A percentile compares a stretch with the other conserved stretches of the same genome.
phyloP scores from a whole-genome alignment of 208 protist genomes.

The Porcisia deanei region DNA sequence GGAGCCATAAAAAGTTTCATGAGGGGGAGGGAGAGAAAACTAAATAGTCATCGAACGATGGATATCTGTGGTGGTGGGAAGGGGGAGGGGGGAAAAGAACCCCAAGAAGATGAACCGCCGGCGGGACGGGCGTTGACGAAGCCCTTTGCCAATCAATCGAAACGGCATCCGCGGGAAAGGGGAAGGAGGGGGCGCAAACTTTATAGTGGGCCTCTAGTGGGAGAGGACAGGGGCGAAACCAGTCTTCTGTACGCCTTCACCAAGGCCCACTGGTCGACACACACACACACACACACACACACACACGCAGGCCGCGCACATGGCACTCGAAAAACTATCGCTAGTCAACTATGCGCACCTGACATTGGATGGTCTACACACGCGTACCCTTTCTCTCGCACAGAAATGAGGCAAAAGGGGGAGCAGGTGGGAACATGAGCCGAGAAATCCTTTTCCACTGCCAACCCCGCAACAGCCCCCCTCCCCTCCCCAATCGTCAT shows the following conservation, averaged over 20 bases:
- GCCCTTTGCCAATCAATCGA: too few relatives aligned
- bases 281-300: background rate
- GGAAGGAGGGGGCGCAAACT: background rate
- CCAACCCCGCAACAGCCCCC: too few relatives aligned
- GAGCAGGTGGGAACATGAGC: too few relatives aligned
- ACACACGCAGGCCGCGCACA: background rate
- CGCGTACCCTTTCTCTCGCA: too few relatives aligned
- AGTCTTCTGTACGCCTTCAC: too few relatives aligned
- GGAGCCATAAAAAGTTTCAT: background rate
- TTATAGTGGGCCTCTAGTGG: background rate
- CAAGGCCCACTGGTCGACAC: background rate
- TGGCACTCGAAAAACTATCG: background rate
- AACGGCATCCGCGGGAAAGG: too few relatives aligned
- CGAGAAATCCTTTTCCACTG: too few relatives aligned
- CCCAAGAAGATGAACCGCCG: too few relatives aligned
- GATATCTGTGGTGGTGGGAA: background rate
- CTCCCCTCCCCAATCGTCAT: too few relatives aligned
- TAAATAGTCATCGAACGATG: background rate
- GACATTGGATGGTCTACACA: background rate
- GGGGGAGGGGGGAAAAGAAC: background rate
- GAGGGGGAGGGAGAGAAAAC: background rate
- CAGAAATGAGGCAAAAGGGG: too few relatives aligned
- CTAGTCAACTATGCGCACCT: background rate
- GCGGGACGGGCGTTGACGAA: too few relatives aligned
- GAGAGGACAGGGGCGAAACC: background rate